Conservation (phyloP, 208 protist genomes). For the Naegleria fowleri region DNA sequence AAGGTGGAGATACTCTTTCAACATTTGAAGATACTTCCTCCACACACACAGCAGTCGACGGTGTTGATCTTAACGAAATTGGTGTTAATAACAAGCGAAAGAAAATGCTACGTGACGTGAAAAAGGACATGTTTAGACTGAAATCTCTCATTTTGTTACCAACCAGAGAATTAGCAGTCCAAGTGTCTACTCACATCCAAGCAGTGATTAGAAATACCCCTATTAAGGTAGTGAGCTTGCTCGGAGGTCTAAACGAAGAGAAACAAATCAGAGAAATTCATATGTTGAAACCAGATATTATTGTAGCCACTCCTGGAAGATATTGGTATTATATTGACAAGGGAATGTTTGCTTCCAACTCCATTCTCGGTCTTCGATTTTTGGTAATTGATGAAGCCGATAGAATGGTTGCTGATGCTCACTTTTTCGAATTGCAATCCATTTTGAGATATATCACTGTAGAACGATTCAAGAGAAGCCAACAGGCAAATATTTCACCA, state of each 20-base stretch:
- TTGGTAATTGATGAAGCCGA: conserved; percentile 75
- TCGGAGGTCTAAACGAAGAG: not conserved
- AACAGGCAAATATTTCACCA: not conserved
- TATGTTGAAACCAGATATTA: conserved; percentile 77
- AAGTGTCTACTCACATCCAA: conserved; percentile 70
- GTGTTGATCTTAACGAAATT: conserved; percentile 62
- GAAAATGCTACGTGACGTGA: not conserved
- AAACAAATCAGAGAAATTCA: conserved; percentile 55
- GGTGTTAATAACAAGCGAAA: conserved; percentile 50
- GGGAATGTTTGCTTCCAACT: conserved; percentile 28
- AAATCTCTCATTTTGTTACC: conserved; percentile 92
- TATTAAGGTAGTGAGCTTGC: not conserved
- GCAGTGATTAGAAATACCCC: conserved; percentile 54
- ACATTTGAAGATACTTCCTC: conserved; percentile 46
- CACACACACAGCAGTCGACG: conserved; percentile 69
- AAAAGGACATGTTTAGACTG: conserved; percentile 75
- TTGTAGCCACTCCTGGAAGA: conserved; percentile 78
- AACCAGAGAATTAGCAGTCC: conserved; percentile 93
- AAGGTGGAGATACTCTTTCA: conserved; percentile 19
- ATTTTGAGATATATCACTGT: conserved; percentile 19
- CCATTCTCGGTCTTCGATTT: conserved; percentile 46
- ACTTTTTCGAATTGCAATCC: conserved; percentile 25
- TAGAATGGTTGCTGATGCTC: conserved; percentile 63
- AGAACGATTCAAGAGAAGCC: not conserved
- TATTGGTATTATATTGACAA: not conserved